Base-by-base conservation (phyloP, 2,329 filamentous ascomycete genomes). In the Colletotrichum cordylinicola region DNA sequence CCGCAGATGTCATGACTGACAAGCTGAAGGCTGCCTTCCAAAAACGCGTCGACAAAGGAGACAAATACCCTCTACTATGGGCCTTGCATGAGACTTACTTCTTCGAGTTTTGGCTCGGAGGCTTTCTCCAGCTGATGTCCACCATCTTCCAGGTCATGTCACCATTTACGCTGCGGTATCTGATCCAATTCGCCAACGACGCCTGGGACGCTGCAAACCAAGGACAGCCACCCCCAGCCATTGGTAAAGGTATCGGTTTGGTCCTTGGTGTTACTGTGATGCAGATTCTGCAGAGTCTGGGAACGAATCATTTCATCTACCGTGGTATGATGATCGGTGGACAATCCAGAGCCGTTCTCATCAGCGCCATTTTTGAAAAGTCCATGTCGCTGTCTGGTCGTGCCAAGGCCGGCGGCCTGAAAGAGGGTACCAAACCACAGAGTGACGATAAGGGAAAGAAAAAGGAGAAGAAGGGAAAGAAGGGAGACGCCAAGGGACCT, bases 291-390 rank as follows among this genome's bases (percentile, higher is more conserved):
- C 95, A 98, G 84, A 96, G 94, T 82, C 81, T 98, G 78, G 92
- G 92, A 31, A 95, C 93, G 3, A 98, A 96, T 81, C 96, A 98
- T 81, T 98, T 98, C 85, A 93, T 98, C 81, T 98, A 96, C 81
- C 92, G 93, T 27, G 96, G 96, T 27, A 98, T 98, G 94, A 93
- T 98, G 86, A 92, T 98, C 52, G 97, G 96, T 77, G 97, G 95
- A 1, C 93, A 98, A 85, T 87, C 91, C 9, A 91, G 96, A 82
- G 95, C 93, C 1, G 94, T 95, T 1, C 87, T 98, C 58, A 98
- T 98, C 79, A 92, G 94, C 27, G 86, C 96, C 74, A 95, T 98
- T 74, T 98, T 98, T 81, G 95, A 97, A 82, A 98, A 98, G 84
- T 93, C 95, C 4, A 95, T 98, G 93, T 93, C 93, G 67, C 90